Conservation (phyloP, 1,284 basidiomycete species). For the Hemileia vastatrix region DNA sequence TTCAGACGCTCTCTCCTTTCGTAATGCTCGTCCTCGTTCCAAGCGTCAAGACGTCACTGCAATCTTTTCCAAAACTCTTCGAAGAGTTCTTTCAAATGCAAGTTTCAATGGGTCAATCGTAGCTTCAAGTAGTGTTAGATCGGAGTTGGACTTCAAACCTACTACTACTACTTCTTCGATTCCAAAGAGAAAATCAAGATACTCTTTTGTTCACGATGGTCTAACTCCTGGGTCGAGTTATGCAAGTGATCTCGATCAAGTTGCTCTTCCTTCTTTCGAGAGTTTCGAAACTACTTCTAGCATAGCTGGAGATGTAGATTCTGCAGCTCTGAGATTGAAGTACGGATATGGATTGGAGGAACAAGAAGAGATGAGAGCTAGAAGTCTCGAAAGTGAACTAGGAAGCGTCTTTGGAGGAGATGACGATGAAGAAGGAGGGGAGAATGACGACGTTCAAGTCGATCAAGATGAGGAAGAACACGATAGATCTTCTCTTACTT, state of each 20-base stretch:
- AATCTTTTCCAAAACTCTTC: background rate
- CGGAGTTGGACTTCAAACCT: background rate
- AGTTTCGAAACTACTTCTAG: background rate
- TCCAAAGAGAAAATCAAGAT: background rate
- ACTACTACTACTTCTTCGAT: background rate
- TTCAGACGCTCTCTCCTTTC: constrained; percentile 23
- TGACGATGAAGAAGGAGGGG: constrained; percentile 26
- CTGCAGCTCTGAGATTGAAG: background rate
- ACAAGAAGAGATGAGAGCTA: constrained; percentile 11
- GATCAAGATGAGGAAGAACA: background rate
- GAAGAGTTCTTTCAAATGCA: background rate
- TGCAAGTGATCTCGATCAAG: background rate
- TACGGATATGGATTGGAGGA: background rate
- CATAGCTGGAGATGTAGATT: background rate
- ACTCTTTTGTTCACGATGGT: background rate
- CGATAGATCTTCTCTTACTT: background rate
- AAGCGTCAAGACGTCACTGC: background rate
- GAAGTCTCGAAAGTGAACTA: constrained; percentile 34
- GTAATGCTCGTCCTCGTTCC: background rate
- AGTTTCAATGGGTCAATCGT: background rate
- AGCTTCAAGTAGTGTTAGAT: background rate
- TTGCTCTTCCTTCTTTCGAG: background rate
- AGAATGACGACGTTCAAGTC: background rate
- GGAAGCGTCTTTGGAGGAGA: constrained; percentile 32
- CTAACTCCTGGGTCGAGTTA: background rate